Base-by-base conservation (phyloP, 495 filamentous ascomycete genomes). In the Cercophora samala region DNA sequence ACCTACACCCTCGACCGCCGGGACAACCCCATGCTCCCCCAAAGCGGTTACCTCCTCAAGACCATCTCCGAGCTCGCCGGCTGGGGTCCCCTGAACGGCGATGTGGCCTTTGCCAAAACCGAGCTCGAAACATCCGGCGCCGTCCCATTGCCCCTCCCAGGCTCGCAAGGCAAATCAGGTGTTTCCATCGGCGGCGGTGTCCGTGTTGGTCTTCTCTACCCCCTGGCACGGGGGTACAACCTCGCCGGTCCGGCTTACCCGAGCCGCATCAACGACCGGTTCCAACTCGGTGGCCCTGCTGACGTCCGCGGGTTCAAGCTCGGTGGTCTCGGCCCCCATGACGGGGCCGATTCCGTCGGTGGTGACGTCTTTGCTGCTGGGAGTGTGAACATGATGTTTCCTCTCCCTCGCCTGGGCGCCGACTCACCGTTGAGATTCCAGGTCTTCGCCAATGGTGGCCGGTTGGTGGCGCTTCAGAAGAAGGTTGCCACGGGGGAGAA, bases 301-400 rank as follows among this genome's bases (percentile, higher is more conserved):
- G 93, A 97, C 74, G 92, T 99, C 29, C 90, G 95, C 61, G 95
- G 94, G 5, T 99, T 98, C 84, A 89, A 91, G 29, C 84, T 97
- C 51, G 89, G 86, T 22, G 96, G 96, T 4, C 82, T 98, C 17
- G 95, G 95, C 15, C 92, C 94, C 4, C 90, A 87, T 68, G 95
- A 98, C 72, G 90, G 92, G 3, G 67, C 75, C 15, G 95, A 98
- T 77, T 86, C 93, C 3, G 87, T 97, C 4, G 95, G 95, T 17
- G 95, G 95, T 4, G 95, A 99, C 76, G 80, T 96, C 8, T 98
- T 93, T 73, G 89, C 93, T 51, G 93, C 96, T 11, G 93, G 89
- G 17, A 90, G 92, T 66, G 89, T 91, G 15, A 95, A 91, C 63
- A 78, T 97, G 58, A 85, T 96, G 5, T 78, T 97, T 63, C 95